Percentiles rank a stretch among this genome's conserved stretches.
Evolutionary conservation across 305 asterid genomes (phyloP).

Genomic region (Fraxinus sp.): DNA sequence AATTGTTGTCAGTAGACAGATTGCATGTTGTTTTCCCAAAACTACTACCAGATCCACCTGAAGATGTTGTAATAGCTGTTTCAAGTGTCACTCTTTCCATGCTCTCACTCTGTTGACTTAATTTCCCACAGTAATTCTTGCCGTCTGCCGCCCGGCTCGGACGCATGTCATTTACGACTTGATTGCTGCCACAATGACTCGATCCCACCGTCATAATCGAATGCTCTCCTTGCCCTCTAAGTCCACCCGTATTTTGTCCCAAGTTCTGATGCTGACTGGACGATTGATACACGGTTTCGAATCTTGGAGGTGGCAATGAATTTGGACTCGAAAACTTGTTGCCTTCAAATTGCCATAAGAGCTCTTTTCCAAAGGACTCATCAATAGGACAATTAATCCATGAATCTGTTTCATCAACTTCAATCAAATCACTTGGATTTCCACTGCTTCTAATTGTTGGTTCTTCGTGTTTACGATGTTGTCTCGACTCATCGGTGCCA

Average conservation of each 20-base stretch:
- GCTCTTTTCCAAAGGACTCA: constrained; percentile 61
- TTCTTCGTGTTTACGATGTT: constrained; percentile 26
- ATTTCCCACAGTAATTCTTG: constrained; percentile 33
- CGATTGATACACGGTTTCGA: constrained; percentile 28
- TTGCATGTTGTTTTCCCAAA: constrained; percentile 45
- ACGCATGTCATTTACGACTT: constrained; percentile 42
- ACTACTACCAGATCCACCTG: constrained; percentile 44
- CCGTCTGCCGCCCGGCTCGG: constrained; percentile 38
- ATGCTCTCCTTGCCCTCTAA: constrained; percentile 25
- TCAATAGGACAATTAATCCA: constrained; percentile 61
- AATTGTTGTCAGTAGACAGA: constrained; percentile 34
- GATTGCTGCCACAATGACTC: constrained; percentile 82
- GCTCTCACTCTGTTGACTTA: constrained; percentile 33
- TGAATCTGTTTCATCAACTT: constrained; percentile 49
- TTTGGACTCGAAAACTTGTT: constrained; percentile 27
- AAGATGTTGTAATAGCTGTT: constrained; percentile 49
- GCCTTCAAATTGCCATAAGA: constrained; percentile 19
- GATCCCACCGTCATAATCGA: constrained; percentile 56
- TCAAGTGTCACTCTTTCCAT: constrained; percentile 31
- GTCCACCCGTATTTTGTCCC: neutral
- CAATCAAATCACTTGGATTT: constrained; percentile 40
- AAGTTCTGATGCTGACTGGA: constrained; percentile 18
- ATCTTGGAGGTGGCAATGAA: constrained; percentile 43
- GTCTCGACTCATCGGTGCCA: constrained; percentile 29
- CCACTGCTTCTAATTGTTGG: constrained; percentile 15